These are phyloP conservation scores for Metschnikowia sp. DNA, from an alignment of 805 yeast species.

Conservation along the genomic window DNA sequence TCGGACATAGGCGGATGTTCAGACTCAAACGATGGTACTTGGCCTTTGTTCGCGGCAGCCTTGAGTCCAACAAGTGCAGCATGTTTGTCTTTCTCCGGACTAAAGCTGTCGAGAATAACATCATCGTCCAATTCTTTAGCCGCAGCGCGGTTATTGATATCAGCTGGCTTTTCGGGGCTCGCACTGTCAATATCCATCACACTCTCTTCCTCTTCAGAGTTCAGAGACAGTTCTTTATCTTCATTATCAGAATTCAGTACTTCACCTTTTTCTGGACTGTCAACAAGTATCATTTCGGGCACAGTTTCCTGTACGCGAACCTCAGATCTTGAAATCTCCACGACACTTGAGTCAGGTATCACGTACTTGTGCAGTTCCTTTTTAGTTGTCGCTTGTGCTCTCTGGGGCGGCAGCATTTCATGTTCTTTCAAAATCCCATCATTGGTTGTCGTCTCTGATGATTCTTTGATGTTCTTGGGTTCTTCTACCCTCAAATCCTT, in stretches of 20 bases:
- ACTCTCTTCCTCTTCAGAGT: background rate
- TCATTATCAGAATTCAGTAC: background rate
- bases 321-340: conserved; percentile 1
- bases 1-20: background rate
- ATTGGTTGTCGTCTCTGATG: no score
- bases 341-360: conserved; percentile 5
- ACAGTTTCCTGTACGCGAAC: no score
- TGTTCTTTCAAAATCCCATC: no score
- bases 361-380: no score
- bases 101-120: background rate
- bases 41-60: background rate
- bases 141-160: background rate
- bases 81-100: background rate
- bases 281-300: background rate
- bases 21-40: background rate
- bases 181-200: background rate
- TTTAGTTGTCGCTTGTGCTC: background rate
- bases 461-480: background rate
- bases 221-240: background rate
- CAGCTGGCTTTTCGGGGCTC: background rate
- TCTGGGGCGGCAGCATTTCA: background rate
- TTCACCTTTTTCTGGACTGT: conserved; percentile 1
- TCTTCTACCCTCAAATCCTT: conserved; percentile 1
- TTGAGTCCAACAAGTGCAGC: background rate
- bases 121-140: background rate